phyloP scores from a whole-genome alignment of 2,329 filamentous ascomycete species.

The Metarhizium humberi region DNA sequence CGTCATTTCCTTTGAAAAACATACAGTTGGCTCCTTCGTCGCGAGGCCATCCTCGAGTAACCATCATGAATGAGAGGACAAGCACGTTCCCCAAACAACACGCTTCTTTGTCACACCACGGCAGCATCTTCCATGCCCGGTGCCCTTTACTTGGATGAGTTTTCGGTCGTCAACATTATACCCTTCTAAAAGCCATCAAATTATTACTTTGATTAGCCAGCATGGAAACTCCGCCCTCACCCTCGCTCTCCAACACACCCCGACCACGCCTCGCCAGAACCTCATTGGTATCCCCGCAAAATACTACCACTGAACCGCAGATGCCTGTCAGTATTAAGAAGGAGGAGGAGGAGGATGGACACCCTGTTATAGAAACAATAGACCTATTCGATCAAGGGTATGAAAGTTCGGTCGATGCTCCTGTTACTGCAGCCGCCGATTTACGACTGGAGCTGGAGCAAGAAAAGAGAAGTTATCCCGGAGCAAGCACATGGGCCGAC shows the following conservation, averaged over 20 bases:
- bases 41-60: neutral
- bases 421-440: neutral
- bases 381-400: constrained; percentile 7
- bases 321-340: neutral
- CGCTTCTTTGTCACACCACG: neutral
- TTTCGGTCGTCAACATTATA: neutral
- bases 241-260: neutral
- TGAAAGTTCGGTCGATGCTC: constrained; percentile 2
- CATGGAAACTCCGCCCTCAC: neutral
- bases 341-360: constrained; percentile 3
- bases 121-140: neutral
- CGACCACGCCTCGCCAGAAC: neutral
- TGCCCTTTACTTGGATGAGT: neutral
- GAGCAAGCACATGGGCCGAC: constrained; percentile 38
- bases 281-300: neutral
- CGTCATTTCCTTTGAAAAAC: neutral
- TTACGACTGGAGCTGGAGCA: constrained; percentile 27
- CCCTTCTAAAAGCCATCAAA: neutral
- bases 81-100: neutral
- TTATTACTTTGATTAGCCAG: neutral
- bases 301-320: neutral
- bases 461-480: constrained; percentile 31
- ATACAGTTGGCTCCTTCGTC: neutral
- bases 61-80: neutral
- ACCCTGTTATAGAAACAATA: neutral